phyloP scores from a whole-genome alignment of 2,329 filamentous ascomycete genomes.

The Trichoderma afroharzianum region DNA sequence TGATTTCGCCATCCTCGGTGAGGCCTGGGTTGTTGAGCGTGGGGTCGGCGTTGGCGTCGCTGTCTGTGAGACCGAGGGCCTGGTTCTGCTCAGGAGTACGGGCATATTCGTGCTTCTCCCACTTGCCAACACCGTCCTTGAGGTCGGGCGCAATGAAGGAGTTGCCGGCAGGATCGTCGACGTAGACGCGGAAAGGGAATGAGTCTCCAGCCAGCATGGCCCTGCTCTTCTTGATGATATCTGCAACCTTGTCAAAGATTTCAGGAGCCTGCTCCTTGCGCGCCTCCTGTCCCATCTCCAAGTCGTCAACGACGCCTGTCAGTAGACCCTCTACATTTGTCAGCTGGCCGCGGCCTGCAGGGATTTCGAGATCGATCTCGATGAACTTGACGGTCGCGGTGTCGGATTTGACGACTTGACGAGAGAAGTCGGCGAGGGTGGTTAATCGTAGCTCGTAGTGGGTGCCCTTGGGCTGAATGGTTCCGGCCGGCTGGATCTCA shows the following conservation, averaged over 20 bases:
- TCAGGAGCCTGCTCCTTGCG: slow-evolving; percentile 77
- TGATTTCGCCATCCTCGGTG: slow-evolving; percentile 67
- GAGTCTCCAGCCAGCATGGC: slow-evolving; percentile 73
- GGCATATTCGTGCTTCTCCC: slow-evolving; percentile 78
- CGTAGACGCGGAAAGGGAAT: slow-evolving; percentile 82
- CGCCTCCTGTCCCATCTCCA: slow-evolving; percentile 77
- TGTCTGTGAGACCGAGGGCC: slow-evolving; percentile 70
- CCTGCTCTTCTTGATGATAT: slow-evolving; percentile 68
- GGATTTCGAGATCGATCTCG: slow-evolving; percentile 90
- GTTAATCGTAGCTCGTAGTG: slow-evolving; percentile 82
- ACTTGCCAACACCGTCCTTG: slow-evolving; percentile 78
- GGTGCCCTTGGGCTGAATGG: slow-evolving; percentile 83
- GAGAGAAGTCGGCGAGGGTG: slow-evolving; percentile 67
- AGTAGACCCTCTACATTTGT: slow-evolving; percentile 92
- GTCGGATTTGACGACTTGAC: slow-evolving; percentile 91
- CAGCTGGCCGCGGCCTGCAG: slow-evolving; percentile 82
- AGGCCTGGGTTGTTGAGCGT: slow-evolving; percentile 45
- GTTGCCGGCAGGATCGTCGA: slow-evolving; percentile 93
- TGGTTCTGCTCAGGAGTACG: slow-evolving; percentile 85
- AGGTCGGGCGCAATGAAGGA: slow-evolving; percentile 91
- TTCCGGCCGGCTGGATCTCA: slow-evolving; percentile 87
- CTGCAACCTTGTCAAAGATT: slow-evolving; percentile 71
- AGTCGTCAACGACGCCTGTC: slow-evolving; percentile 70
- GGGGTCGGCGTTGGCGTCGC: slow-evolving; percentile 51
- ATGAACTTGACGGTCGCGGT: slow-evolving; percentile 81